These are phyloP conservation scores for Tirmania nivea DNA, from an alignment of 495 filamentous ascomycete genomes.

Conservation along the genomic window DNA sequence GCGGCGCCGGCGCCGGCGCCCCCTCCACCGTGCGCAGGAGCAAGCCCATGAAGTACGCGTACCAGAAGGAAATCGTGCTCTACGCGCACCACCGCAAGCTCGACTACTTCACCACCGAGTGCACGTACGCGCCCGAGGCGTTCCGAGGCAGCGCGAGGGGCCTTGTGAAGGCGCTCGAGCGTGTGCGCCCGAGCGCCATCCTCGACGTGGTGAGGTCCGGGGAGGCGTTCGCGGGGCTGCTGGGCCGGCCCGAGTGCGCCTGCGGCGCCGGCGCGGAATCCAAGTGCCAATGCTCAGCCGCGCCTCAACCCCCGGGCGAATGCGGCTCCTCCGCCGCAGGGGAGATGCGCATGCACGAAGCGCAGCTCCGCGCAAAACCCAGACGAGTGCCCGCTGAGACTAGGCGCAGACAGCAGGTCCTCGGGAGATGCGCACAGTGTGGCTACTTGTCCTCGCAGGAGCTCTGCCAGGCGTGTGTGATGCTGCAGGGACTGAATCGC, in stretches of 20 bases:
- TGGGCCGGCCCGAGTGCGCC: too few relatives aligned
- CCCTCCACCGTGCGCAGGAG: constrained; percentile 59
- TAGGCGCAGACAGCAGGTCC: constrained; percentile 32
- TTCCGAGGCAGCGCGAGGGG: constrained; percentile 80
- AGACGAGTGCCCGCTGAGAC: constrained; percentile 1
- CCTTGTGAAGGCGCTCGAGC: constrained; percentile 86
- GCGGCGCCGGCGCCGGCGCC: constrained; percentile 41
- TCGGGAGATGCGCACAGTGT: constrained; percentile 67
- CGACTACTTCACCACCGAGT: constrained; percentile 96
- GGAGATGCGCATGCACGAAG: constrained; percentile 27
- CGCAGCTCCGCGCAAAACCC: constrained; percentile 7
- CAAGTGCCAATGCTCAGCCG: too few relatives aligned
- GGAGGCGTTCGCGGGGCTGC: constrained; percentile 81
- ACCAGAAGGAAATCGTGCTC: constrained; percentile 95
- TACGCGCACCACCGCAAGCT: constrained; percentile 91
- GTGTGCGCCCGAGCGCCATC: constrained; percentile 78
- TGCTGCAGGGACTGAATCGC: constrained; percentile 82
- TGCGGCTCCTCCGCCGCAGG: constrained; percentile 37
- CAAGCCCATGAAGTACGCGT: constrained; percentile 94
- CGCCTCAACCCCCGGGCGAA: neutral
- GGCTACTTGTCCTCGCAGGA: constrained; percentile 89
- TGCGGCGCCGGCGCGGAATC: too few relatives aligned
- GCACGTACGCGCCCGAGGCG: constrained; percentile 96
- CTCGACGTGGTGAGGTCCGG: constrained; percentile 85
- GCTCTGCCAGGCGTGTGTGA: constrained; percentile 83